These are phyloP conservation scores for Tylopilus felleus DNA, from an alignment of 768 basidiomycete species.

Conservation along the genomic window DNA sequence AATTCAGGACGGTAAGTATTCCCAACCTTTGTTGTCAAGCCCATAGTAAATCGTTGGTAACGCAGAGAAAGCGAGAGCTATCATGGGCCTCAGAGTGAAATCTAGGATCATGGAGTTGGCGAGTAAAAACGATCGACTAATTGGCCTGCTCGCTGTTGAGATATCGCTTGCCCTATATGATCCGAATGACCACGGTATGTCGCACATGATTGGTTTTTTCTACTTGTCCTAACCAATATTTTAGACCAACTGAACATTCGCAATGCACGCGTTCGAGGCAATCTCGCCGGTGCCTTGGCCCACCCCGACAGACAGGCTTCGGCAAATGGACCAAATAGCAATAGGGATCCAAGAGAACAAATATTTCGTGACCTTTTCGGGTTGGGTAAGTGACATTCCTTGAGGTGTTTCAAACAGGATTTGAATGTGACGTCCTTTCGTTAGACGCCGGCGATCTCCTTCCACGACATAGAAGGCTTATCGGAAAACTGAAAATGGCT, in stretches of 20 bases:
- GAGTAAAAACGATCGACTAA: background rate
- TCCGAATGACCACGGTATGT: background rate
- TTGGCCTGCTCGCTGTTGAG: conserved; percentile 23
- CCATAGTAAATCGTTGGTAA: background rate
- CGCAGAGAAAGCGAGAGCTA: background rate
- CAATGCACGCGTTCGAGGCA: conserved; percentile 10
- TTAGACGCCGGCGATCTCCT: conserved; percentile 5
- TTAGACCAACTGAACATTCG: conserved; percentile 10
- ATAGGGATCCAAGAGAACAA: background rate
- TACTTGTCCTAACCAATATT: background rate
- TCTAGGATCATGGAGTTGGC: conserved; percentile 17
- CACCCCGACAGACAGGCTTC: background rate
- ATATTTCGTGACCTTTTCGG: conserved; percentile 17
- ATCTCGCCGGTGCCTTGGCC: conserved; percentile 17
- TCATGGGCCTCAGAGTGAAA: conserved; percentile 7
- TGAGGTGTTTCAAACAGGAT: background rate
- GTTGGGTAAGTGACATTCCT: conserved; percentile 7
- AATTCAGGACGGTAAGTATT: conserved; percentile 14
- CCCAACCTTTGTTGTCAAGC: background rate
- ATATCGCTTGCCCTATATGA: conserved; percentile 15
- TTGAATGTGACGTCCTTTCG: background rate
- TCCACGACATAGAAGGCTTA: conserved; percentile 5
- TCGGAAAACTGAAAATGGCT: conserved; percentile 8
- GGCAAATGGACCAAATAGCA: background rate
- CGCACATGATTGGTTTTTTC: background rate